Evolutionary conservation across 768 basidiomycete genomes (phyloP), one percentile per base, ranked within the genome.

Genomic region (Cyclocybe aegerita): DNA sequence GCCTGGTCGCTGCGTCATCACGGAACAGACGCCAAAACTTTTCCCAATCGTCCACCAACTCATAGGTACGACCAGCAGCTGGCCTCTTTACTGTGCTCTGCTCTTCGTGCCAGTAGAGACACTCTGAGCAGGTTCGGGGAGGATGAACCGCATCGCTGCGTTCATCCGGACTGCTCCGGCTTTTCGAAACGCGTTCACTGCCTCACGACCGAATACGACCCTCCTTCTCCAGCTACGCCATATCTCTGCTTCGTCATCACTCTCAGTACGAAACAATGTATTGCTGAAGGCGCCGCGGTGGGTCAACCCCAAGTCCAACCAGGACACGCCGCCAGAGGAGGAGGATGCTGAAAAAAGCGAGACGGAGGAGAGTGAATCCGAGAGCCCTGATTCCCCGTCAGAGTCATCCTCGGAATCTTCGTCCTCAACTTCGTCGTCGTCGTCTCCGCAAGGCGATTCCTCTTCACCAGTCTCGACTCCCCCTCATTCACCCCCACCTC

Each of bases 221-320:
- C 35, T 29, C 29, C n/a, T 42, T 23, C 54, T 55, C 8, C 50
- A 36, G 15, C 11, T 11, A 37, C 39, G 54, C n/a, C 40, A 40
- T 6, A 58, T 61, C 46, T 53, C 60, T 8, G 39, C 51, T 23
- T 61, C 57, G 29, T 31, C 48, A 10, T 33, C 39, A n/a, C 14
- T 49, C 39, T 43, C 30, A 14, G 55, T 54, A 39, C 39, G 57
- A 36, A 54, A 54, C 23, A 50, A 43, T 2, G 15, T 49, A 2
- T 45, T 53, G 12, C 35, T 50, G 37, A 55, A 50, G 52, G 48
- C 58, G 32, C 64, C 64, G 12, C 50, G 60, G 49, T 65, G 64
- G 64, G 57, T 65, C 33, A 65, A 65, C 44, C 56, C 62, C 14
- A 65, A 65, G 44, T 52, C 60, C 3, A 58, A 55, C 7, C 49